Evolutionary conservation across 106 monocot genomes (phyloP).

Genomic region (Xerophyta viscosa): DNA sequence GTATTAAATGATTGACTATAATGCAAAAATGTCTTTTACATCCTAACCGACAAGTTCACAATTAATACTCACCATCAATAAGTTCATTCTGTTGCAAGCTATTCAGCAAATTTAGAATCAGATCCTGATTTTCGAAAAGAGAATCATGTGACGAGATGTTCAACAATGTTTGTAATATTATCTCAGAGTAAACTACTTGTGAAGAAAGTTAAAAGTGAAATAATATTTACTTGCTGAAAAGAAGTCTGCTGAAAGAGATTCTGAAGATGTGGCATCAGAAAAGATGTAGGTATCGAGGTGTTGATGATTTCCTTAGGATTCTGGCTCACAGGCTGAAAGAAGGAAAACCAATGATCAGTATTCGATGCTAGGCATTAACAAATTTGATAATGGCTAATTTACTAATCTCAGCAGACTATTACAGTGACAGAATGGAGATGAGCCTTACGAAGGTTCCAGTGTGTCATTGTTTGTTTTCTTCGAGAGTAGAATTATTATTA

Average conservation of each 20-base stretch:
- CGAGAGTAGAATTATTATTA: no score
- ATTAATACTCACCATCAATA: slow-evolving; percentile 43
- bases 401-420: no score
- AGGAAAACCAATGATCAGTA: not conserved
- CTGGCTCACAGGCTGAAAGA: slow-evolving; percentile 38
- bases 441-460: no score
- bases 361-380: no score
- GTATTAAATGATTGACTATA: not conserved
- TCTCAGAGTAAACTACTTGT: not conserved
- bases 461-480: no score
- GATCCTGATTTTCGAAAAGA: slow-evolving; percentile 45
- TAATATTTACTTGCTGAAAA: slow-evolving; percentile 68
- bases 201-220: not conserved
- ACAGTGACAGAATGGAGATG: no score
- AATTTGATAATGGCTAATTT: no score
- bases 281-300: slow-evolving; percentile 54
- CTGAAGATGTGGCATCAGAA: slow-evolving; percentile 88
- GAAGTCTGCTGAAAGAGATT: slow-evolving; percentile 85
- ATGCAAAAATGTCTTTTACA: not conserved
- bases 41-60: no score
- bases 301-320: slow-evolving; percentile 48
- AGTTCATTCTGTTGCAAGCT: slow-evolving; percentile 65
- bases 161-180: not conserved
- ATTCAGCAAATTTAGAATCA: slow-evolving; percentile 72
- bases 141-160: not conserved